Percentiles rank a stretch among this genome's conserved stretches.
phyloP scores from a whole-genome alignment of 2,329 filamentous ascomycete species.

The Sclerotinia minor region DNA sequence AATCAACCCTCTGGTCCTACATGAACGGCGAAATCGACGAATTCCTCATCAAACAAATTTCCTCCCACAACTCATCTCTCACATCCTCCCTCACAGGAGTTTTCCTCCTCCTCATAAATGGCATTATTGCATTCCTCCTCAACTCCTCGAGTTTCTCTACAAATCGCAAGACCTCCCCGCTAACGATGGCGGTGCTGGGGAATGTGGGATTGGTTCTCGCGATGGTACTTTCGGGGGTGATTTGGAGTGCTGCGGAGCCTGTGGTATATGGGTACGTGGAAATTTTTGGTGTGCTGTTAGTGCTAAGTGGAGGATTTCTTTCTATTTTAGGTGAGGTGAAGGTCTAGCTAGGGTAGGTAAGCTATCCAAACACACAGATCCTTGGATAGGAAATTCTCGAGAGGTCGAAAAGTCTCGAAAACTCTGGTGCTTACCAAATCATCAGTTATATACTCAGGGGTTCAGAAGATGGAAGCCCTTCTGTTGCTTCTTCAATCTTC shows the following conservation, averaged over 20 bases:
- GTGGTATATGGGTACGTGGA: neutral
- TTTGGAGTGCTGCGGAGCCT: slow-evolving; percentile 34
- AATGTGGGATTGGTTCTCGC: slow-evolving; percentile 61
- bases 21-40: slow-evolving; percentile 53
- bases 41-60: slow-evolving; percentile 38
- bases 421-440: neutral
- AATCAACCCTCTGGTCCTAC: slow-evolving; percentile 54
- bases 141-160: slow-evolving; percentile 59
- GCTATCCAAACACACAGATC: neutral
- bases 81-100: slow-evolving; percentile 37
- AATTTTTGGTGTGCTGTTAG: neutral
- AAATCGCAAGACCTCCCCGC: slow-evolving; percentile 57
- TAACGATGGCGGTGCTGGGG: slow-evolving; percentile 61
- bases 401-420: neutral
- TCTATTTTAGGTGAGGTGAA: neutral
- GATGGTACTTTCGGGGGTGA: slow-evolving; percentile 54
- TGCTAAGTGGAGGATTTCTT: neutral
- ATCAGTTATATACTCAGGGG: neutral
- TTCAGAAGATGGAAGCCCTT: neutral
- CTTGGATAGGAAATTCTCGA: neutral
- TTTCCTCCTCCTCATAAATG: slow-evolving; percentile 49
- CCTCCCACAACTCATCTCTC: slow-evolving; percentile 29
- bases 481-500: neutral
- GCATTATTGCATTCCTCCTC: slow-evolving; percentile 55
- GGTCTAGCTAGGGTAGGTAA: too few species aligned